Conservation (phyloP, 805 yeast genomes). For the Lipomyces spencermartinsiae region DNA sequence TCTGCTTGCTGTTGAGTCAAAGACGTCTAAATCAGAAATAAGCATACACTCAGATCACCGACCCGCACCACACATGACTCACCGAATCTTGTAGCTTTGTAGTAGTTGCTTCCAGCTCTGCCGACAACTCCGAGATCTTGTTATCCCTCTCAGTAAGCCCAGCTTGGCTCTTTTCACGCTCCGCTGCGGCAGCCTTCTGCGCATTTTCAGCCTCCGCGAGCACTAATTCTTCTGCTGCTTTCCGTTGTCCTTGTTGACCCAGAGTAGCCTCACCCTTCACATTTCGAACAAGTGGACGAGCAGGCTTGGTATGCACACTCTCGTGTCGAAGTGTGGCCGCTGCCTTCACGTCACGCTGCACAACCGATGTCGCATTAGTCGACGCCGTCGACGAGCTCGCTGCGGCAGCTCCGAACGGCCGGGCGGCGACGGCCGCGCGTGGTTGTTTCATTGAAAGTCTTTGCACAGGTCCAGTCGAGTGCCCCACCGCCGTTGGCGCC, state of each 20-base stretch:
- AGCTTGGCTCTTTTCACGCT: background rate
- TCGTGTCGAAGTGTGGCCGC: background rate
- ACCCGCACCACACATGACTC: background rate
- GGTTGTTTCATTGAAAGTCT: background rate
- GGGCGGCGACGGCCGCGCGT: background rate
- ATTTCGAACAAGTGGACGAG: background rate
- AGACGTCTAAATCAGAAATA: background rate
- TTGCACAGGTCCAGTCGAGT: background rate
- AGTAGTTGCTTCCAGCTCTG: background rate
- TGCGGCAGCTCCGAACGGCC: background rate
- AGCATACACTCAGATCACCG: background rate
- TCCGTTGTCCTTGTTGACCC: background rate
- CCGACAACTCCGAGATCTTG: background rate
- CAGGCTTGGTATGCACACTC: background rate
- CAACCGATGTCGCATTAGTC: background rate
- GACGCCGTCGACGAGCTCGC: background rate
- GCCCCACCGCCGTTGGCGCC: background rate
- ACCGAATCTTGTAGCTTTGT: slow-evolving; percentile 7
- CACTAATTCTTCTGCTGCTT: background rate
- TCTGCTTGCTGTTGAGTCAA: background rate
- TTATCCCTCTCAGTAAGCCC: background rate
- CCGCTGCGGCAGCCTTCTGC: background rate
- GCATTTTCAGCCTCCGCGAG: background rate
- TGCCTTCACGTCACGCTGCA: background rate
- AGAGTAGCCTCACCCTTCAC: background rate